Percentiles rank a stretch among this genome's conserved stretches.
These are phyloP conservation scores for Paratrypanosoma confusum DNA, from an alignment of 208 protist species.

Conservation along the genomic window DNA sequence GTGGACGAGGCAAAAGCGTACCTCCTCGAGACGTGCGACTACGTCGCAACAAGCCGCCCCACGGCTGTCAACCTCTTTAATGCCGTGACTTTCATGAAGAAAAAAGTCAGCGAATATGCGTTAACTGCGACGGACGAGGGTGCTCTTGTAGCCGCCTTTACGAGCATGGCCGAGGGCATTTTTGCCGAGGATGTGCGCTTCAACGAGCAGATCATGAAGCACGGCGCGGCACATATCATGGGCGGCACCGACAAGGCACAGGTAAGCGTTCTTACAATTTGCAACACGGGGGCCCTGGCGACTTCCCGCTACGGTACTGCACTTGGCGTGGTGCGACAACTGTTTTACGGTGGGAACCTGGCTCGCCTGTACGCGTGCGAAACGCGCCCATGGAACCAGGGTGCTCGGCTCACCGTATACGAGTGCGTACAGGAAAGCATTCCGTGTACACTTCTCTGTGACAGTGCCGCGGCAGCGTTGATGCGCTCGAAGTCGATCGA, in stretches of 20 bases:
- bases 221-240: constrained; percentile 75
- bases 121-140: constrained; percentile 5
- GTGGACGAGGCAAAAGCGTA: constrained; percentile 31
- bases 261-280: constrained; percentile 87
- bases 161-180: constrained; percentile 72
- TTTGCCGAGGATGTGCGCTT: constrained; percentile 79
- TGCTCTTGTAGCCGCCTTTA: constrained; percentile 45
- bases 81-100: constrained; percentile 57
- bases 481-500: constrained; percentile 54
- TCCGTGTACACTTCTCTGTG: constrained; percentile 85
- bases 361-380: constrained; percentile 87
- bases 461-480: constrained; percentile 77
- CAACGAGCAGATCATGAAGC: constrained; percentile 87
- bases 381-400: constrained; percentile 94
- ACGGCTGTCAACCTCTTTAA: constrained; percentile 95
- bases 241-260: constrained; percentile 17
- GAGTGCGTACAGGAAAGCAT: constrained; percentile 91
- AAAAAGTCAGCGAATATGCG: constrained; percentile 19
- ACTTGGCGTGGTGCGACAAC: constrained; percentile 85
- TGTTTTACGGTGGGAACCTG: constrained; percentile 74
- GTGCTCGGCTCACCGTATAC: constrained; percentile 90
- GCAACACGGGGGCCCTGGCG: constrained; percentile 91
- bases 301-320: constrained; percentile 90
- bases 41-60: constrained; percentile 86
- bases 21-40: constrained; percentile 66